Evolutionary conservation across 169 alveolate genomes (phyloP).

Genomic region (Plasmodium gonderi): DNA sequence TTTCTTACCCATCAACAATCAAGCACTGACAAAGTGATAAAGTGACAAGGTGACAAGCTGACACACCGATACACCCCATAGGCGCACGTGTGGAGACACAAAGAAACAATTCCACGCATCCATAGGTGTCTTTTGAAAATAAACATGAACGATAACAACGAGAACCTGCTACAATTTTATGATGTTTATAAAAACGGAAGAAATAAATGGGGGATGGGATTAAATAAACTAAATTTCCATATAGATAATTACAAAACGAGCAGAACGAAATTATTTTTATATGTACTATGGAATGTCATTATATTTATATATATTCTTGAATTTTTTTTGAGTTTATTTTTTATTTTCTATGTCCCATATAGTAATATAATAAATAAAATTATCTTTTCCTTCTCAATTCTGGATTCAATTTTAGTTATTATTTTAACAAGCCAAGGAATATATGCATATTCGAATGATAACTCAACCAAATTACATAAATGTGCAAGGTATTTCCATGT

Average conservation of each 20-base stretch:
- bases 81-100: too few species aligned
- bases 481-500: slow-evolving; percentile 23
- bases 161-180: slow-evolving; percentile 16
- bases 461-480: slow-evolving; percentile 9
- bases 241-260: slow-evolving; percentile 34
- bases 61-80: too few species aligned
- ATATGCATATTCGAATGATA: slow-evolving; percentile 60
- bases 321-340: slow-evolving; percentile 22
- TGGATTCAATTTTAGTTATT: slow-evolving; percentile 27
- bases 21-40: too few species aligned
- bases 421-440: slow-evolving; percentile 22
- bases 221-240: slow-evolving; percentile 42
- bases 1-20: too few species aligned
- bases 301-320: slow-evolving; percentile 46
- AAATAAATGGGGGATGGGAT: slow-evolving; percentile 48
- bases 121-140: too few species aligned
- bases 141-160: slow-evolving; percentile 21
- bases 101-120: too few species aligned
- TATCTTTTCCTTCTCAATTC: slow-evolving; percentile 33
- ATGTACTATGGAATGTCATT: slow-evolving; percentile 28
- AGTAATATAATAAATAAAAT: slow-evolving; percentile 23
- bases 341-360: slow-evolving; percentile 7
- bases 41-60: too few species aligned
- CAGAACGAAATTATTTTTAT: slow-evolving; percentile 43
- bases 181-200: slow-evolving; percentile 42